A percentile compares a stretch with the other conserved stretches of the same genome.
Conservation (phyloP, 805 yeast genomes). For the Lipomyces japonicus region DNA sequence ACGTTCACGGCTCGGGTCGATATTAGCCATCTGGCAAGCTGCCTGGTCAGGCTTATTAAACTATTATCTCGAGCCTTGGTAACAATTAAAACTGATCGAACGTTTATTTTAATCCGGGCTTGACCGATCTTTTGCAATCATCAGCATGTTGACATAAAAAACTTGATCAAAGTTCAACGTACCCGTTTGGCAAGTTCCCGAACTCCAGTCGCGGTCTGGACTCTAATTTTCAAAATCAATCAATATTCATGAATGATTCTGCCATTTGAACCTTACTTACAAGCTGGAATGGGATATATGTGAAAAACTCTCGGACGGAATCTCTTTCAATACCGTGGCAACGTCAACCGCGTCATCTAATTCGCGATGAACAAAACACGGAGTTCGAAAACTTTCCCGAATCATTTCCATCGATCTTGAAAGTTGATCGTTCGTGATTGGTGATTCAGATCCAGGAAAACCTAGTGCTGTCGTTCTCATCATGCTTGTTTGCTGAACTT, state of each 20-base stretch:
- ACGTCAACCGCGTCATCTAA: slow-evolving; percentile 27
- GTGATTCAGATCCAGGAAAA: too few species aligned
- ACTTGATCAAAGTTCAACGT: not conserved
- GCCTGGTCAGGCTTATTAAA: slow-evolving; percentile 69
- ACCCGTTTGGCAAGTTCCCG: slow-evolving; percentile 33
- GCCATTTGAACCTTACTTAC: slow-evolving; percentile 1
- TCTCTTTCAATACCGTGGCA: slow-evolving; percentile 13
- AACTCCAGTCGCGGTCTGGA: slow-evolving; percentile 35
- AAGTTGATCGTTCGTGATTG: not conserved
- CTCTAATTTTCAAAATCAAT: slow-evolving; percentile 2
- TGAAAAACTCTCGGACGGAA: slow-evolving; percentile 14
- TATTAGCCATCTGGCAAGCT: slow-evolving; percentile 74
- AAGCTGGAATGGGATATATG: slow-evolving; percentile 24
- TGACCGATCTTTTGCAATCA: slow-evolving; percentile 24
- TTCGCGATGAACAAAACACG: slow-evolving; percentile 26
- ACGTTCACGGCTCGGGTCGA: slow-evolving; percentile 44
- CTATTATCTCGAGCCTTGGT: slow-evolving; percentile 89
- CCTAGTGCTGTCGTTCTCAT: not conserved
- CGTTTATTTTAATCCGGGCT: slow-evolving; percentile 52
- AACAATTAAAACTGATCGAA: slow-evolving; percentile 69
- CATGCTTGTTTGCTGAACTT: not conserved
- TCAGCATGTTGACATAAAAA: not conserved
- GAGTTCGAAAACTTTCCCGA: slow-evolving; percentile 17
- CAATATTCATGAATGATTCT: not conserved
- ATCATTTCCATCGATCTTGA: not conserved